phyloP scores from a whole-genome alignment of 208 protist genomes.

The Crithidia fasciculata region DNA sequence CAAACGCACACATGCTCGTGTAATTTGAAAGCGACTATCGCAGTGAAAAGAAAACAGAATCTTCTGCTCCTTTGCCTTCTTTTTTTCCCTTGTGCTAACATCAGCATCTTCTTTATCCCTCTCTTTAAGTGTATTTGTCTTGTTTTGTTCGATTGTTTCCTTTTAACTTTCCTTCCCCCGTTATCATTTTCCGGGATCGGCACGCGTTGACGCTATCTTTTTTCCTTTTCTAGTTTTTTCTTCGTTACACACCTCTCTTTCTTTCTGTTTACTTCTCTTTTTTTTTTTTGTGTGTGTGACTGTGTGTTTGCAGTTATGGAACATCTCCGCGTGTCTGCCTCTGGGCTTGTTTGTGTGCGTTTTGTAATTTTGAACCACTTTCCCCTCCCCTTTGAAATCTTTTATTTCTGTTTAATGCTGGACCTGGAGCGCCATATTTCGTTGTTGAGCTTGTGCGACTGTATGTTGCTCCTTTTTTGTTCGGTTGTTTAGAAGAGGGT shows the following conservation, averaged over 20 bases:
- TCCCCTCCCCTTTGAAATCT: background rate
- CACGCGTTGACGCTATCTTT: background rate
- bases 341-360: too few species aligned
- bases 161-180: background rate
- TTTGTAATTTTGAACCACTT: too few species aligned
- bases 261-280: constrained; percentile 2
- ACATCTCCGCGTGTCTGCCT: background rate
- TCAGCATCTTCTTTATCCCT: too few species aligned
- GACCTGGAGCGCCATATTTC: background rate
- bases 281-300: constrained; percentile 30
- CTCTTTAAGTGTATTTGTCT: background rate
- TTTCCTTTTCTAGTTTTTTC: background rate
- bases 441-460: constrained; percentile 2
- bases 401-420: background rate
- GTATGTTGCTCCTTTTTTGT: constrained; percentile 18
- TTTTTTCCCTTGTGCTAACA: too few species aligned
- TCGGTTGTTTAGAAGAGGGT: background rate
- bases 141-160: constrained; percentile 7
- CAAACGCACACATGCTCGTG: too few species aligned
- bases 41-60: too few species aligned
- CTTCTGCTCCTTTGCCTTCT: too few species aligned
- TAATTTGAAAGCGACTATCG: too few species aligned
- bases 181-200: too few species aligned
- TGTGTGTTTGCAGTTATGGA: constrained; percentile 10
- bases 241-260: constrained; percentile 5